Evolutionary conservation across 2,329 filamentous ascomycete genomes (phyloP).

Genomic region (Knufia petricola): DNA sequence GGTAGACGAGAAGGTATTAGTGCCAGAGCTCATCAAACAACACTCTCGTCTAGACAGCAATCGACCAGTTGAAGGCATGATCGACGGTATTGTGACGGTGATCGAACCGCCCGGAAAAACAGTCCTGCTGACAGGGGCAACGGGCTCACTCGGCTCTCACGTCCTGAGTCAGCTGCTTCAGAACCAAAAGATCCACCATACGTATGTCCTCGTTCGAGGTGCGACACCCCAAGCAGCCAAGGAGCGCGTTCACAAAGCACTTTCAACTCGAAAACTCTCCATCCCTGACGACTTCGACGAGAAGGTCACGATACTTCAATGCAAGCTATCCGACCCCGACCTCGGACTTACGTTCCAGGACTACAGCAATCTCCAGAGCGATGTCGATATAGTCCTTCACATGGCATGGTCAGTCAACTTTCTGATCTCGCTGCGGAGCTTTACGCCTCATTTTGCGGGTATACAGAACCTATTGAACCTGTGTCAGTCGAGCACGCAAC

Average conservation of each 20-base stretch:
- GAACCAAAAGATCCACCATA: conserved; percentile 29
- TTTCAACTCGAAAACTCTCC: conserved; percentile 29
- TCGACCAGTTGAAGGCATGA: background rate
- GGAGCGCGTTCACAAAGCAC: conserved; percentile 37
- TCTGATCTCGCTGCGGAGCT: conserved; percentile 46
- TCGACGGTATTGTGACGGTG: background rate
- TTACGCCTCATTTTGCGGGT: conserved; percentile 45
- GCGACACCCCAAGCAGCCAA: conserved; percentile 32
- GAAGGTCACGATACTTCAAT: conserved; percentile 41
- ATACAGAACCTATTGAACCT: conserved; percentile 42
- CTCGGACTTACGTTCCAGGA: conserved; percentile 40
- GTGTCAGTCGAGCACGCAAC: conserved; percentile 26
- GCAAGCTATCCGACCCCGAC: conserved; percentile 36
- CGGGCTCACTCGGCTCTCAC: conserved; percentile 56
- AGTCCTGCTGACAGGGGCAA: conserved; percentile 49
- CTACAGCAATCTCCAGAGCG: conserved; percentile 34
- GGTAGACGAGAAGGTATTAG: conserved; percentile 33
- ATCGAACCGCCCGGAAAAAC: conserved; percentile 3
- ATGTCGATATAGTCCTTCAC: conserved; percentile 48
- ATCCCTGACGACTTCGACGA: conserved; percentile 16
- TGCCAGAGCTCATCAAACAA: conserved; percentile 37
- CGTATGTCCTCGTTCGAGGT: conserved; percentile 51
- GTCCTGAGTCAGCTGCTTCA: conserved; percentile 39
- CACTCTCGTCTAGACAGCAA: conserved; percentile 24
- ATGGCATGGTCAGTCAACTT: conserved; percentile 60